phyloP scores from a whole-genome alignment of 257 asterid genomes.

The Solanum lycopersicoides region DNA sequence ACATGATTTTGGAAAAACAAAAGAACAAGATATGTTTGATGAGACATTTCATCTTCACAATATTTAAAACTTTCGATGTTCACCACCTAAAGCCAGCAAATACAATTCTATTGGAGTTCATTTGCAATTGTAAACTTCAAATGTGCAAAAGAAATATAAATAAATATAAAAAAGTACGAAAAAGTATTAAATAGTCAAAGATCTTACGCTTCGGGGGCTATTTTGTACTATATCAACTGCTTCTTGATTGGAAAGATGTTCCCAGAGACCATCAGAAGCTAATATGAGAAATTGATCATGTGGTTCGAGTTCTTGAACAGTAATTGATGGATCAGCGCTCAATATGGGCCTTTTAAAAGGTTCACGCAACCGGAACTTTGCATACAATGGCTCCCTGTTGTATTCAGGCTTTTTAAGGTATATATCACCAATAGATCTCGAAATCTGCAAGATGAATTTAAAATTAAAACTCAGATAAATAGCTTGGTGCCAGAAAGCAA shows the following conservation, averaged over 20 bases:
- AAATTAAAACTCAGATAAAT: background rate
- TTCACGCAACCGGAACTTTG: constrained; percentile 37
- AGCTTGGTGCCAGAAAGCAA: background rate
- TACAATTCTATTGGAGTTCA: background rate
- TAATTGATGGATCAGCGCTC: constrained; percentile 15
- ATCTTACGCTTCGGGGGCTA: constrained; percentile 32
- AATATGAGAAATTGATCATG: constrained; percentile 5
- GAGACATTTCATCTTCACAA: background rate
- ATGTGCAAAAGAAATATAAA: background rate
- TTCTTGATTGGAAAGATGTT: constrained; percentile 42
- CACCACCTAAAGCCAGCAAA: background rate
- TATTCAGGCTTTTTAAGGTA: constrained; percentile 45
- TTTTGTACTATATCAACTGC: constrained; percentile 40
- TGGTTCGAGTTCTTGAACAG: constrained; percentile 1
- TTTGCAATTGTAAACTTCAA: background rate
- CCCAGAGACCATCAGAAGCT: constrained; percentile 25
- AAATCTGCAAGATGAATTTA: constrained; percentile 21
- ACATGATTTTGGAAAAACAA: background rate
- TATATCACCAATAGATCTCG: constrained; percentile 43
- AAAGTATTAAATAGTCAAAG: background rate
- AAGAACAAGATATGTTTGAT: background rate
- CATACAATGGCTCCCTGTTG: constrained; percentile 35
- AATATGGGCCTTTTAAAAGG: constrained; percentile 34
- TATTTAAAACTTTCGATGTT: background rate
- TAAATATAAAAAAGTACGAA: background rate